Base-by-base conservation (phyloP, 306 rosid genomes). In the Nissolia schottii region DNA sequence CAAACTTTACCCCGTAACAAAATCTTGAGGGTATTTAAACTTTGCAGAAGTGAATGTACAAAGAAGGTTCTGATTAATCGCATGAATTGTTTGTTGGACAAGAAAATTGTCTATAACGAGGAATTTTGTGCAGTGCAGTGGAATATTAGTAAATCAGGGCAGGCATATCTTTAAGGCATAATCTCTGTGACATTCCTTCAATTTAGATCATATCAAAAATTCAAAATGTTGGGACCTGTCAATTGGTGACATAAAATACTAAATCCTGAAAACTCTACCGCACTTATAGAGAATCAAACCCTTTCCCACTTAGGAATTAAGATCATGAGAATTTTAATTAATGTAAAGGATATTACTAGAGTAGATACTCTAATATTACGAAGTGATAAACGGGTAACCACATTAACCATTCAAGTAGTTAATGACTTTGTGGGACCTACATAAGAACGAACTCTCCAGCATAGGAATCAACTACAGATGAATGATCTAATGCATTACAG, bases 21-120 rank as follows among this genome's bases (percentile, higher is more conserved):
- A 6, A 23, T 10, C 24, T 68, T 25, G 5, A 10, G 27, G 65
- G 32, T 11, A 34, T 15, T 38, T 48, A 6, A 16, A 23, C 7
- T 48, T n/a, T 34, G 22, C 55, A 31, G 6, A 6, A 18, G 40
- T 31, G 31, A 29, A 54, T 51, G 64, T 45, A 6, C 59, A 58
- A 1, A 18, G 23, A 24, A 43, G 45, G 40, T 6, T 41, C 19
- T 28, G 2, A 32, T 32, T 13, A 35, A 51, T 27, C 22, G 56
- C 18, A 32, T 45, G 4, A 58, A 70, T 22, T 55, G 38, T 6
- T 22, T 55, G 38, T 6, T 16, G 57, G 58, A 49, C 71, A 49
- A 49, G 49, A 59, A 59, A 25, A 59, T 69, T 77, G 81, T 27
- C 65, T n/a, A 69, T 49, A 77, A 60, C 71, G 37, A 50, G 38